Evolutionary conservation across 2,329 filamentous ascomycete genomes (phyloP).

Genomic region (Aspergillus puulaauensis): DNA sequence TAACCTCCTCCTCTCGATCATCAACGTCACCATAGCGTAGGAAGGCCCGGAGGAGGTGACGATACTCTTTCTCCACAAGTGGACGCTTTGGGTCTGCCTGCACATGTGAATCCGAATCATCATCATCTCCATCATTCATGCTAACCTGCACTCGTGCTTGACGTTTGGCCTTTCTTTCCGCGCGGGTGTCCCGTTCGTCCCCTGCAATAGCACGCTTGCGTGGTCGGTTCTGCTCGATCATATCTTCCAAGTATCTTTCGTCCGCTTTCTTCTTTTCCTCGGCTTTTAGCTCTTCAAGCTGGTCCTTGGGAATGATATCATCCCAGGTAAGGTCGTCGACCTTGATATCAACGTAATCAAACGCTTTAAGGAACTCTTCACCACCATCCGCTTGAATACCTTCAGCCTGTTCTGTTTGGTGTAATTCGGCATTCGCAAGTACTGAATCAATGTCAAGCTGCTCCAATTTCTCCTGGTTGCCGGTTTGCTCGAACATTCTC

Average conservation of each 20-base stretch:
- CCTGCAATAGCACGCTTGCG: constrained; percentile 68
- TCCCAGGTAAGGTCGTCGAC: constrained; percentile 94
- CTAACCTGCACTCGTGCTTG: constrained; percentile 64
- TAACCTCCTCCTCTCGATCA: constrained; percentile 81
- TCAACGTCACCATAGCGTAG: constrained; percentile 89
- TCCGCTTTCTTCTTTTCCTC: constrained; percentile 84
- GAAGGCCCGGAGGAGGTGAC: constrained; percentile 86
- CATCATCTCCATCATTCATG: constrained; percentile 70
- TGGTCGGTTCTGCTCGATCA: constrained; percentile 82
- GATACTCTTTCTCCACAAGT: constrained; percentile 86
- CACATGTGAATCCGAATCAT: constrained; percentile 65
- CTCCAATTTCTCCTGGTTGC: constrained; percentile 94
- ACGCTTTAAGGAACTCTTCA: constrained; percentile 87
- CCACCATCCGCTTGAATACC: constrained; percentile 93
- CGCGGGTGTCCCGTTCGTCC: constrained; percentile 52
- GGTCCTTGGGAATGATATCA: constrained; percentile 93
- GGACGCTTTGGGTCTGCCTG: constrained; percentile 80
- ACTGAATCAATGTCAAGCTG: constrained; percentile 97
- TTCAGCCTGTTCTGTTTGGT: constrained; percentile 92
- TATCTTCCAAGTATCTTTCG: constrained; percentile 75
- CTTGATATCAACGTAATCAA: constrained; percentile 96
- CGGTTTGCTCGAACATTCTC: constrained; percentile 97
- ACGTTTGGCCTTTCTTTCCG: constrained; percentile 69
- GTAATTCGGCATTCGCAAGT: constrained; percentile 92
- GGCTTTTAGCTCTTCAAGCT: constrained; percentile 83